Percentiles rank a stretch among this genome's conserved stretches.
Evolutionary conservation across 106 monocot genomes (phyloP).

Genomic region (Apostasia shenzhenica): DNA sequence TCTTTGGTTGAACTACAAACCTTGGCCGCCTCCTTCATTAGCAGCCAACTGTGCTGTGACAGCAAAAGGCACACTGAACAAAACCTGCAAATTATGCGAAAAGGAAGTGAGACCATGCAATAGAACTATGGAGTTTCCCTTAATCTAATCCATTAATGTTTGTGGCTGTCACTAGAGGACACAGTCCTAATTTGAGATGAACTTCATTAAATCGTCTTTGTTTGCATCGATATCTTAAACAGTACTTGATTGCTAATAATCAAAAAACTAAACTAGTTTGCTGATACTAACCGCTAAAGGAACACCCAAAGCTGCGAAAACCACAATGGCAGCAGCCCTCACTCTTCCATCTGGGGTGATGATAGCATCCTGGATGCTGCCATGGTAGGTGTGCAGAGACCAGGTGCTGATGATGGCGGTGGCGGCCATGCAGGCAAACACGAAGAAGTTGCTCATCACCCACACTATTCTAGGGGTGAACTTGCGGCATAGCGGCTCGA

Average conservation of each 20-base stretch:
- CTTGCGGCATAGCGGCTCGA: slow-evolving; percentile 70
- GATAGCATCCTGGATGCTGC: slow-evolving; percentile 9
- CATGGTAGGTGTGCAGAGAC: slow-evolving; percentile 30
- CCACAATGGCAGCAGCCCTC: slow-evolving; percentile 30
- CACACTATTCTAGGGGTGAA: slow-evolving; percentile 58
- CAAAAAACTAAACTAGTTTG: neutral
- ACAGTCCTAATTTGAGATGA: too few species aligned
- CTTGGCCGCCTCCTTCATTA: slow-evolving; percentile 79
- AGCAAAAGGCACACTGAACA: slow-evolving; percentile 88
- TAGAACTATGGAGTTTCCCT: neutral
- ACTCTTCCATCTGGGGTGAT: slow-evolving; percentile 22
- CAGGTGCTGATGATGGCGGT: slow-evolving; percentile 46
- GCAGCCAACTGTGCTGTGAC: slow-evolving; percentile 62
- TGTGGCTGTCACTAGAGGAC: too few species aligned
- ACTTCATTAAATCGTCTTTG: too few species aligned
- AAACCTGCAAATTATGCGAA: slow-evolving; percentile 35
- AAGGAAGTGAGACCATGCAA: neutral
- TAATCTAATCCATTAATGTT: neutral
- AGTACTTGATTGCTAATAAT: neutral
- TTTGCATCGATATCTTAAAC: too few species aligned
- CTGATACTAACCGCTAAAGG: slow-evolving; percentile 65
- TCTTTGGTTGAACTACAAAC: slow-evolving; percentile 16
- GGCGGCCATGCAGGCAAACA: slow-evolving; percentile 53
- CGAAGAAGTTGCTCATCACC: slow-evolving; percentile 64
- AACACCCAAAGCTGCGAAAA: slow-evolving; percentile 67